phyloP scores from a whole-genome alignment of 768 basidiomycete genomes.

The Russula sp. region DNA sequence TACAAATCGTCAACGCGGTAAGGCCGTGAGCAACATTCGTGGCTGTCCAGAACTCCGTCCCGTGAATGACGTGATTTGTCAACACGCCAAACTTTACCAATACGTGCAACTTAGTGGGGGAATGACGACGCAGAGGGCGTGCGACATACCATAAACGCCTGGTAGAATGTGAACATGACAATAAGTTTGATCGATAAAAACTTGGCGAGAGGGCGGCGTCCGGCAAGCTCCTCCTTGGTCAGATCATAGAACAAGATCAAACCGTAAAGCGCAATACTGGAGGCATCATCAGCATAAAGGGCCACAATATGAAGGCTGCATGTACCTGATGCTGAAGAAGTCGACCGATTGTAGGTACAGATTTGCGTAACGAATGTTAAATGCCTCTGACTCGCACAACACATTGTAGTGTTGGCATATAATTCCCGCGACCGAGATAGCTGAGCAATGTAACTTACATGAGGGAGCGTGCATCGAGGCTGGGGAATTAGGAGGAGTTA shows the following conservation, averaged over 20 bases:
- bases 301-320: not conserved
- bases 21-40: slow-evolving; percentile 83
- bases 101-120: not conserved
- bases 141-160: slow-evolving; percentile 54
- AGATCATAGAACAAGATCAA: slow-evolving; percentile 78
- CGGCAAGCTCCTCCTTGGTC: slow-evolving; percentile 71
- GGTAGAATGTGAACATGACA: slow-evolving; percentile 87
- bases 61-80: slow-evolving; percentile 68
- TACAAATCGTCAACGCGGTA: slow-evolving; percentile 72
- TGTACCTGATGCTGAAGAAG: slow-evolving; percentile 76
- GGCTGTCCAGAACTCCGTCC: slow-evolving; percentile 75
- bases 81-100: slow-evolving; percentile 54
- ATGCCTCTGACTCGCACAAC: slow-evolving; percentile 61
- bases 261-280: slow-evolving; percentile 79
- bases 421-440: slow-evolving; percentile 69
- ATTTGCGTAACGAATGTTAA: slow-evolving; percentile 53
- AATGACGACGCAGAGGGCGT: not conserved
- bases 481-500: not conserved
- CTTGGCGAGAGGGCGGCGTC: slow-evolving; percentile 73
- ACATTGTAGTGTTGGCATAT: slow-evolving; percentile 64
- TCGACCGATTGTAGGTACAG: slow-evolving; percentile 70
- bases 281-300: not conserved
- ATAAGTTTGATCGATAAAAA: slow-evolving; percentile 84
- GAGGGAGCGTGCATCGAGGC: slow-evolving; percentile 1
- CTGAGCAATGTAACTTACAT: slow-evolving; percentile 27